A percentile compares a stretch with the other conserved stretches of the same genome.
These are phyloP conservation scores for Malassezia dermatis DNA, from an alignment of 1,284 basidiomycete species.

Conservation along the genomic window DNA sequence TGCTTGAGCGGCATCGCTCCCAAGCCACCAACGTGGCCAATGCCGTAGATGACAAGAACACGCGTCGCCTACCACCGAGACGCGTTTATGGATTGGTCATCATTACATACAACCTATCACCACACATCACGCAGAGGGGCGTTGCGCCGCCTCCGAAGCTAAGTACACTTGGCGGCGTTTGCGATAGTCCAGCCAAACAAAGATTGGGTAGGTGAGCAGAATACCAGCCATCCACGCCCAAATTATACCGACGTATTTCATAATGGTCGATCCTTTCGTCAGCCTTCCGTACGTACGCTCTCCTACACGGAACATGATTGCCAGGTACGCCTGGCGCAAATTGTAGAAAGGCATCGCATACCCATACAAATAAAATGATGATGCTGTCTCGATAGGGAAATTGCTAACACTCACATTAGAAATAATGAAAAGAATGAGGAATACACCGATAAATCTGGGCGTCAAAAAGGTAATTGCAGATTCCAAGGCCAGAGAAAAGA, in stretches of 20 bases:
- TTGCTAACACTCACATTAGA: constrained; percentile 35
- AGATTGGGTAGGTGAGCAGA: constrained; percentile 32
- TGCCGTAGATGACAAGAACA: not conserved
- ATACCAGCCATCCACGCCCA: constrained; percentile 36
- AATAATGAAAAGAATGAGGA: constrained; percentile 36
- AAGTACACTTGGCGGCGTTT: not conserved
- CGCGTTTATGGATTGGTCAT: not conserved
- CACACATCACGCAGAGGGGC: not conserved
- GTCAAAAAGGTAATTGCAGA: constrained; percentile 31
- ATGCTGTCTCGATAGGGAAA: constrained; percentile 24
- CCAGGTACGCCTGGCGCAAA: constrained; percentile 31
- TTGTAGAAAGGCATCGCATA: constrained; percentile 43
- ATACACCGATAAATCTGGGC: constrained; percentile 31
- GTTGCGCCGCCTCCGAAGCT: not conserved
- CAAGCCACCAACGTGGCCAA: not conserved
- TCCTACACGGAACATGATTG: constrained; percentile 36
- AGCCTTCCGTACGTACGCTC: constrained; percentile 10
- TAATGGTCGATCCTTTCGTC: constrained; percentile 17
- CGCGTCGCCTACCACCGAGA: not conserved
- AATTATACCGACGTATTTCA: constrained; percentile 40
- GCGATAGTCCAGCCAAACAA: constrained; percentile 26
- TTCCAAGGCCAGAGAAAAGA: constrained; percentile 32
- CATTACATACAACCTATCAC: not conserved
- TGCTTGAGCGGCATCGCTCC: constrained; percentile 38
- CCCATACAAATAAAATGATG: constrained; percentile 31